These are phyloP conservation scores for Polyplosphaeria fusca DNA, from an alignment of 495 filamentous ascomycete genomes.

Conservation along the genomic window DNA sequence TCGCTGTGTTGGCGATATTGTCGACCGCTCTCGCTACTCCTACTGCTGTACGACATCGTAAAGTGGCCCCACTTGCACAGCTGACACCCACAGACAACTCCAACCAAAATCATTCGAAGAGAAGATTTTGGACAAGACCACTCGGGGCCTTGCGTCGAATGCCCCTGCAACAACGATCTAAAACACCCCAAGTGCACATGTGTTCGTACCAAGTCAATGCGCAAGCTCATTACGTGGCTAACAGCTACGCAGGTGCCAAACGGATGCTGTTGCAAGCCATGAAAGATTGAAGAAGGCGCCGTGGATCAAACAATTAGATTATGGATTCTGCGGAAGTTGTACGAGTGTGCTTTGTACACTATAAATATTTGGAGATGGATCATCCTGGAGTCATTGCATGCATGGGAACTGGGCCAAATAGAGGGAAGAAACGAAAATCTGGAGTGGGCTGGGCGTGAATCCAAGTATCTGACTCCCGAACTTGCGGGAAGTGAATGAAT, in stretches of 20 bases:
- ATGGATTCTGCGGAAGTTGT: background rate
- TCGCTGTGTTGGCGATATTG: conserved; percentile 7
- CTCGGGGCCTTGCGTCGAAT: conserved; percentile 13
- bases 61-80: background rate
- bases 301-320: no score
- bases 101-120: conserved; percentile 1
- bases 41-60: conserved; percentile 12
- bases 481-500: background rate
- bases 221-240: background rate
- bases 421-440: background rate
- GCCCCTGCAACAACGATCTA: conserved; percentile 14
- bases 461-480: background rate
- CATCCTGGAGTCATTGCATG: background rate
- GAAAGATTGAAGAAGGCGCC: background rate
- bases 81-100: conserved; percentile 12
- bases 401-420: background rate
- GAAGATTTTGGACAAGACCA: background rate
- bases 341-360: background rate
- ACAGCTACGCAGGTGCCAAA: conserved; percentile 13
- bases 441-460: background rate
- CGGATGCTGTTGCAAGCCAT: conserved; percentile 26
- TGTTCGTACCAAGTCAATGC: conserved; percentile 5
- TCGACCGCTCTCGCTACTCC: conserved; percentile 19
- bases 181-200: conserved; percentile 9
- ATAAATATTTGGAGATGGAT: background rate